Percentiles rank a stretch among this genome's conserved stretches.
phyloP scores from a whole-genome alignment of 345 rosid genomes.

The Gossypium australe region DNA sequence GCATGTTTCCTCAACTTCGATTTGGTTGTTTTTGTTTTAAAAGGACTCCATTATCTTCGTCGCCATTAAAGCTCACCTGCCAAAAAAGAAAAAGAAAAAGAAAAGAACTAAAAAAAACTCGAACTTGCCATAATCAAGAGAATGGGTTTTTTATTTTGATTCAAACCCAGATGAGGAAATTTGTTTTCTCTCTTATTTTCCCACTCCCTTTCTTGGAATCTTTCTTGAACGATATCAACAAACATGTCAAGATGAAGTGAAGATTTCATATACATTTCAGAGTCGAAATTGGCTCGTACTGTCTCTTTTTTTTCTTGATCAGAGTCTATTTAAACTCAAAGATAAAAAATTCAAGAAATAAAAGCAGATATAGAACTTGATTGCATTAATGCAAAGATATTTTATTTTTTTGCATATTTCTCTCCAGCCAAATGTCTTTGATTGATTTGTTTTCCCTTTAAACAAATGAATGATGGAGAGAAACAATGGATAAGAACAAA shows the following conservation, averaged over 20 bases:
- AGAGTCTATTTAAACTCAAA: background rate
- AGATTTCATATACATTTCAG: conserved; percentile 13
- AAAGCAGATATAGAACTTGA: background rate
- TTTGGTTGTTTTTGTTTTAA: background rate
- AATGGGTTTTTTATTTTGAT: background rate
- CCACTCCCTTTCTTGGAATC: conserved; percentile 26
- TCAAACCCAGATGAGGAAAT: background rate
- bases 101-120: background rate
- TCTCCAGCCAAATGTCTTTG: background rate
- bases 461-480: background rate
- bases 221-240: background rate
- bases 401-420: background rate
- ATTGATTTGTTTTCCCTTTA: background rate
- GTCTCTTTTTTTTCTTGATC: background rate
- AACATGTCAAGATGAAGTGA: background rate
- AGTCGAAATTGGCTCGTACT: background rate
- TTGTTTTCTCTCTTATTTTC: conserved; percentile 23
- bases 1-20: conserved; percentile 21
- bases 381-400: background rate
- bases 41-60: background rate
- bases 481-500: too few species aligned
- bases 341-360: background rate
- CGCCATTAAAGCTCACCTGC: background rate
- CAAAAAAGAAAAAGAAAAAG: too few species aligned
- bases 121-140: background rate